These are phyloP conservation scores for Sphagnum contortum DNA, from an alignment of 225 moss, liverwort and hornwort species.

Conservation along the genomic window DNA sequence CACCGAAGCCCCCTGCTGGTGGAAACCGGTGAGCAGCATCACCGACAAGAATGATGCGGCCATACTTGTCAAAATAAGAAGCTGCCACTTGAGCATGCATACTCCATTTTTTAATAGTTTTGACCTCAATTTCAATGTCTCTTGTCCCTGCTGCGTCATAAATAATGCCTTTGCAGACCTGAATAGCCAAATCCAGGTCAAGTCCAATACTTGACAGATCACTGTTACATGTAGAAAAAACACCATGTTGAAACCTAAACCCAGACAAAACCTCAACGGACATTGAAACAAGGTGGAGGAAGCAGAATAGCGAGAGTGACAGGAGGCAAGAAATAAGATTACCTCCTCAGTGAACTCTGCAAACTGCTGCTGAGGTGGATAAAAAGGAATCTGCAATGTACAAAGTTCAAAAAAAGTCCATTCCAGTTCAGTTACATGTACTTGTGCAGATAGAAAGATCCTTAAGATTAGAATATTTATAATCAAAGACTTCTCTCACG, in stretches of 20 bases:
- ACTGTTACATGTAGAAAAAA: background rate
- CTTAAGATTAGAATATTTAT: no score
- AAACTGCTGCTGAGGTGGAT: conserved; percentile 71
- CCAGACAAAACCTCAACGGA: no score
- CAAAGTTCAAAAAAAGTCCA: background rate
- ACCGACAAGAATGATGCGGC: conserved; percentile 65
- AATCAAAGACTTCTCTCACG: no score
- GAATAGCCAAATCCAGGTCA: background rate
- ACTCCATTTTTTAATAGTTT: conserved; percentile 74
- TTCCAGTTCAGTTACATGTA: no score
- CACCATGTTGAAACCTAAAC: no score
- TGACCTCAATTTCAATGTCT: conserved; percentile 53
- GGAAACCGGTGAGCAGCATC: conserved; percentile 95
- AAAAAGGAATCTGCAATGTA: conserved; percentile 66
- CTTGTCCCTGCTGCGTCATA: conserved; percentile 51
- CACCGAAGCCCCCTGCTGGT: conserved; percentile 93
- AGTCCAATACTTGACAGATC: background rate
- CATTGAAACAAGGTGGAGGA: no score
- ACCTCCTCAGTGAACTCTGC: conserved; percentile 57
- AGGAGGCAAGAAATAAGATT: conserved; percentile 1
- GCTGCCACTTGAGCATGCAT: conserved; percentile 94
- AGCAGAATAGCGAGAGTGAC: no score
- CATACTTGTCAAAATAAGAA: conserved; percentile 35
- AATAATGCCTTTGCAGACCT: conserved; percentile 72
- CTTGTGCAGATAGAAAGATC: no score